Base-by-base conservation (phyloP, 495 filamentous ascomycete species). In the Aspergillus steynii region DNA sequence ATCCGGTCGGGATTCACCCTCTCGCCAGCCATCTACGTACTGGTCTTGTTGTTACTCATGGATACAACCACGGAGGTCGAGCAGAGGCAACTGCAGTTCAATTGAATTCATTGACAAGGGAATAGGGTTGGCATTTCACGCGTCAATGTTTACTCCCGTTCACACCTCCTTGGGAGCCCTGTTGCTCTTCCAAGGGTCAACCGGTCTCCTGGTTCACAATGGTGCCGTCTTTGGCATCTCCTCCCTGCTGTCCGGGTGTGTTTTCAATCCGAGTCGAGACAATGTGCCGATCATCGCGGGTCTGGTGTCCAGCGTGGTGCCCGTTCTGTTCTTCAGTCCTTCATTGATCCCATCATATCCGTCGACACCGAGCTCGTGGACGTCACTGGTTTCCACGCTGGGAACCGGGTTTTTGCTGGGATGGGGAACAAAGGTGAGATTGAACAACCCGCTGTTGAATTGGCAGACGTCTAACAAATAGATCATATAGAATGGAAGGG, bases 61-160 rank as follows among this genome's bases (percentile, higher is more conserved):
- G 37, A 42, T 8, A 3, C 12, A 15, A 3, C 9, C 1, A 42
- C 37, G 12, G 10, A 0, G 12, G 12, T 1, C 10, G 12, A 10
- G 37, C 1, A 3, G 37, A 42, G 37, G 10, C 37, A 4, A 15
- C 10, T 15, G 12, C 3, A 1, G 37, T 42, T 42, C 9, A 12
- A 42, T 42, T 14, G 9, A 8, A 42, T 42, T 10, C 14, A 51
- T 27, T 51, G 50, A 51, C 26, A 0, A 5, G 26, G 10, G 50
- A 51, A 15, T 12, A 29, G 10, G 10, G 3, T 27, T 29, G 0
- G 14, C 2, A 26, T 55, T 25, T 45, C 12, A 7, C 26, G 4
- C 14, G 8, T 15, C n/a, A 28, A 87, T 87, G 85, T 86, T 86
- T 64, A 86, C 85, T 0, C 83, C 85, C 0, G 55, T 86, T 10